These are phyloP conservation scores for Penicillium capsulatum DNA, from an alignment of 2,329 filamentous ascomycete species.

Conservation along the genomic window DNA sequence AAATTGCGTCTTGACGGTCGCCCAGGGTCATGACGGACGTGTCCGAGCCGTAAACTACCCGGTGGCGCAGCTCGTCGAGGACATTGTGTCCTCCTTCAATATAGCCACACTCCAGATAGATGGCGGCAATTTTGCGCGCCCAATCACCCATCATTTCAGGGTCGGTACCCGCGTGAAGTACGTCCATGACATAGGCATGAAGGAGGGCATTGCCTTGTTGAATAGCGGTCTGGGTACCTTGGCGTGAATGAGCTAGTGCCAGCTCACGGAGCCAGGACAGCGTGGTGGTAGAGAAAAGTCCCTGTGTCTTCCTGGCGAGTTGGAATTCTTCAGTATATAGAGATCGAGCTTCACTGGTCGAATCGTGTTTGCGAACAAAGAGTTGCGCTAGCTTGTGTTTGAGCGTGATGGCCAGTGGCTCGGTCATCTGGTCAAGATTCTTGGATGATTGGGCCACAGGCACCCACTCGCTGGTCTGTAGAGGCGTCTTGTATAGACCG, in stretches of 20 bases:
- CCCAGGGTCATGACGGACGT: slow-evolving; percentile 26
- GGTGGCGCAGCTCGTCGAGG: slow-evolving; percentile 47
- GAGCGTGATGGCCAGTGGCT: slow-evolving; percentile 43
- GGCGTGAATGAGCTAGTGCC: slow-evolving; percentile 41
- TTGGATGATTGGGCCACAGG: slow-evolving; percentile 29
- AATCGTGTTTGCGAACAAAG: slow-evolving; percentile 43
- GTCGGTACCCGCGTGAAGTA: slow-evolving; percentile 40
- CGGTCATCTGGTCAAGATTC: slow-evolving; percentile 30
- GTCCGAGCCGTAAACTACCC: slow-evolving; percentile 47
- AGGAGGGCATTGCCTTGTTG: slow-evolving; percentile 39
- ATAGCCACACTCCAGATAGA: slow-evolving; percentile 45
- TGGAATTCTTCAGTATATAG: slow-evolving; percentile 44
- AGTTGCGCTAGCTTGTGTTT: slow-evolving; percentile 50
- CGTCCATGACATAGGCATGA: slow-evolving; percentile 41
- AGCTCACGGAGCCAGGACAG: slow-evolving; percentile 44
- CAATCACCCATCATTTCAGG: slow-evolving; percentile 46
- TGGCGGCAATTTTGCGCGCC: slow-evolving; percentile 45
- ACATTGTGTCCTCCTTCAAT: slow-evolving; percentile 40
- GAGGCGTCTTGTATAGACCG: slow-evolving; percentile 45
- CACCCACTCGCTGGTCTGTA: slow-evolving; percentile 39
- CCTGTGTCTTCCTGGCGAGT: slow-evolving; percentile 42
- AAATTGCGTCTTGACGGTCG: slow-evolving; percentile 41
- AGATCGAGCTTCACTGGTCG: slow-evolving; percentile 36
- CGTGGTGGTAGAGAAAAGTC: slow-evolving; percentile 47
- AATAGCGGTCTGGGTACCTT: slow-evolving; percentile 39